Conservation (phyloP, 164 flowering plant species). For the Vitis labrusca region DNA sequence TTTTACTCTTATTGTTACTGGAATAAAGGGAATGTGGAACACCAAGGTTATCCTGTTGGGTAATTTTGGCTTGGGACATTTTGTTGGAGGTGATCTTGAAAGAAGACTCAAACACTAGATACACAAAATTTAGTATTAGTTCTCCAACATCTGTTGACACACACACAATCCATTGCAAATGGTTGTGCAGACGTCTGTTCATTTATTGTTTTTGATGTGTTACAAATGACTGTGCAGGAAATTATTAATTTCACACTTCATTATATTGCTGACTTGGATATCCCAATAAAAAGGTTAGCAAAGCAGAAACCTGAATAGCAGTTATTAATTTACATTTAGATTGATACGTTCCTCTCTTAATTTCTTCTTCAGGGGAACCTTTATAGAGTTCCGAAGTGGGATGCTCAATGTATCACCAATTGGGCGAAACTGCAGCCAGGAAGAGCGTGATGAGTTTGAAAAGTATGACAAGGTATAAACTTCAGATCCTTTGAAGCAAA, state of each 20-base stretch:
- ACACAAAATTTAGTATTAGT: too few species aligned
- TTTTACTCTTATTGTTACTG: too few species aligned
- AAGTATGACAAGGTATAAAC: constrained; percentile 82
- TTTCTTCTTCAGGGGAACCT: constrained; percentile 71
- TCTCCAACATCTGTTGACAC: too few species aligned
- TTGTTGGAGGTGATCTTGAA: too few species aligned
- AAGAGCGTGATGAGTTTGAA: constrained; percentile 93
- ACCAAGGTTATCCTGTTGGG: too few species aligned
- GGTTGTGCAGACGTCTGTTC: too few species aligned
- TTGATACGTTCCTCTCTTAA: background rate
- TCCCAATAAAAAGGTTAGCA: constrained; percentile 93
- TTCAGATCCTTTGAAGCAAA: background rate
- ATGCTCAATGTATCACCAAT: constrained; percentile 98
- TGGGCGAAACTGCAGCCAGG: constrained; percentile 98
- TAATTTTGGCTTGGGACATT: too few species aligned
- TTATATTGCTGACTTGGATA: constrained; percentile 97
- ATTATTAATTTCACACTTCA: constrained; percentile 90
- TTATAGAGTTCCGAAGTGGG: constrained; percentile 95
- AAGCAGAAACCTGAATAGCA: background rate
- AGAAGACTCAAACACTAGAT: too few species aligned
- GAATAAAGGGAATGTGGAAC: too few species aligned
- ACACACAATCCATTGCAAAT: too few species aligned
- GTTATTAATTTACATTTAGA: background rate
- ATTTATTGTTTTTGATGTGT: constrained; percentile 2
- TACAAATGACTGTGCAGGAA: constrained; percentile 54